Evolutionary conservation across 768 basidiomycete species (phyloP).

Genomic region (Grammothele lineata): DNA sequence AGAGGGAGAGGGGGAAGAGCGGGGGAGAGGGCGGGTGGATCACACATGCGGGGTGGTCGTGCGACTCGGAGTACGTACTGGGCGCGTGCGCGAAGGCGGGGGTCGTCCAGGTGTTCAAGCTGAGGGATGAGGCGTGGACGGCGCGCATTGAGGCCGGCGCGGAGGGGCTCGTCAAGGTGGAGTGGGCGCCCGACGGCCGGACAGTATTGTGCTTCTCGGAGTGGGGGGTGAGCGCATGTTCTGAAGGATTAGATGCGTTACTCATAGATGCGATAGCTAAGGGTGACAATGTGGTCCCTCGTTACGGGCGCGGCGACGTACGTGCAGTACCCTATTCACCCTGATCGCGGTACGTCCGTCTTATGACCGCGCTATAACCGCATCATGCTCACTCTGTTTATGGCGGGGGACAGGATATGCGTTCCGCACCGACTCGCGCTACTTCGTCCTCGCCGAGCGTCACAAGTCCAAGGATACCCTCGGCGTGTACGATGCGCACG

Average conservation of each 20-base stretch:
- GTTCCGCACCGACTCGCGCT: conserved; percentile 76
- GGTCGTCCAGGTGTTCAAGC: conserved; percentile 70
- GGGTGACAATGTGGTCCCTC: conserved; percentile 85
- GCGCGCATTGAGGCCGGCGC: conserved; percentile 76
- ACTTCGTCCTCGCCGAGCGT: conserved; percentile 82
- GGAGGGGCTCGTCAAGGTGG: conserved; percentile 82
- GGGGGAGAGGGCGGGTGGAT: conserved; percentile 49
- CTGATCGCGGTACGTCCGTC: conserved; percentile 58
- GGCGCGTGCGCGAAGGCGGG: conserved; percentile 73
- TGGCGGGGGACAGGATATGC: conserved; percentile 51
- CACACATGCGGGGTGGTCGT: conserved; percentile 81
- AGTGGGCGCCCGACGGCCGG: conserved; percentile 88
- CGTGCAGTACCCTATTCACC: conserved; percentile 82
- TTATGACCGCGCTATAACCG: background rate
- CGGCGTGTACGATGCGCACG: conserved; percentile 74
- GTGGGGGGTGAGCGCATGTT: conserved; percentile 70
- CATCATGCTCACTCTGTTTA: too few species aligned
- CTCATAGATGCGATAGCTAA: conserved; percentile 45
- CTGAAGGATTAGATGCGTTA: background rate
- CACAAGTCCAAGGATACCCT: conserved; percentile 88
- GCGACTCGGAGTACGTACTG: conserved; percentile 82
- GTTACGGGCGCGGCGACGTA: conserved; percentile 70
- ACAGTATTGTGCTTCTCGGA: conserved; percentile 87
- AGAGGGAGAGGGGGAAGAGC: conserved; percentile 3
- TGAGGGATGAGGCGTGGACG: conserved; percentile 75